phyloP scores from a whole-genome alignment of 345 rosid species.

The Eucalyptus paniculata region DNA sequence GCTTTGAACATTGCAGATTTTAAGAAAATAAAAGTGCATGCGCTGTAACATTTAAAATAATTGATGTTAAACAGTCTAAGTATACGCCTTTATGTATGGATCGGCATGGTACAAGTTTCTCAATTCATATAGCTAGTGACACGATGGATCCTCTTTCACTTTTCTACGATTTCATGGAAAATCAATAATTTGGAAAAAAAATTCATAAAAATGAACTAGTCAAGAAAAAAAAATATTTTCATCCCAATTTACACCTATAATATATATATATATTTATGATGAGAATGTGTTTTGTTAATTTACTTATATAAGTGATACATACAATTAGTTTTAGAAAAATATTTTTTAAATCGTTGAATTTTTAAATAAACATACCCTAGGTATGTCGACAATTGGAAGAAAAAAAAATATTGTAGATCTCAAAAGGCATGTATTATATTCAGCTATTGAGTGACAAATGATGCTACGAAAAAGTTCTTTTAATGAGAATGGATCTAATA shows the following conservation, averaged over 20 bases:
- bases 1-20: no score
- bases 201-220: background rate
- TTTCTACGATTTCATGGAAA: background rate
- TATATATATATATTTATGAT: background rate
- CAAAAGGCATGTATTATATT: background rate
- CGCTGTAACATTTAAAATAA: background rate
- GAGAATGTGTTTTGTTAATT: background rate
- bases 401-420: background rate
- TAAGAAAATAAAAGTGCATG: no score
- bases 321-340: background rate
- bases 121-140: background rate
- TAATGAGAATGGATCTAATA: background rate
- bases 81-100: background rate
- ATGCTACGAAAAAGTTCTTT: background rate
- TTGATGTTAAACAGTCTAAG: background rate
- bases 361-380: background rate
- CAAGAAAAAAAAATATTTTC: background rate
- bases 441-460: fast-evolving
- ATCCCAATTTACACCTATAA: background rate
- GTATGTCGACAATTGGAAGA: fast-evolving
- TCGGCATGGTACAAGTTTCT: background rate
- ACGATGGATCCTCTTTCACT: background rate
- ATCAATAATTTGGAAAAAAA: background rate
- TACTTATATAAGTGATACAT: background rate
- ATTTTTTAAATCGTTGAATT: fast-evolving